Conservation (phyloP, 2,329 filamentous ascomycete species). For the Ambrosiella beaveri region DNA sequence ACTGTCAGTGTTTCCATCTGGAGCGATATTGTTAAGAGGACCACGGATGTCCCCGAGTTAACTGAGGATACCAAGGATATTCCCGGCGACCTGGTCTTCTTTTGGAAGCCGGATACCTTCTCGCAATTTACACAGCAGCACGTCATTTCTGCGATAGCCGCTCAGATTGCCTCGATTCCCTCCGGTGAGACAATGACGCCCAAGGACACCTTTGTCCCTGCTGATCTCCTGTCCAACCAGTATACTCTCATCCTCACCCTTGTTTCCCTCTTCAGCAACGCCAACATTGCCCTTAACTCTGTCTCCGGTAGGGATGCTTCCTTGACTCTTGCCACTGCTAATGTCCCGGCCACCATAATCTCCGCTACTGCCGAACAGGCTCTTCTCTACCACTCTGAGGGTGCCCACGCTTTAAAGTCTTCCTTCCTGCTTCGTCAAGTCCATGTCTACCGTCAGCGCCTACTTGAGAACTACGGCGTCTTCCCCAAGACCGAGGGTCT, state of each 20-base stretch:
- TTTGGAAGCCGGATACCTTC: slow-evolving; percentile 56
- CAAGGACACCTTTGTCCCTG: slow-evolving; percentile 69
- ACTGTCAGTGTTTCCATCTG: slow-evolving; percentile 75
- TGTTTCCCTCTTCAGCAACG: slow-evolving; percentile 66
- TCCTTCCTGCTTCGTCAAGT: slow-evolving; percentile 53
- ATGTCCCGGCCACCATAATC: slow-evolving; percentile 65
- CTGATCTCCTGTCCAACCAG: slow-evolving; percentile 61
- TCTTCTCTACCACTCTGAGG: slow-evolving; percentile 8
- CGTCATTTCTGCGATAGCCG: slow-evolving; percentile 70
- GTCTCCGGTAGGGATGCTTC: slow-evolving; percentile 60
- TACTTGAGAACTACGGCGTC: slow-evolving; percentile 50
- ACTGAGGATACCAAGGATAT: slow-evolving; percentile 40
- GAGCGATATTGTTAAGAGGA: slow-evolving; percentile 72
- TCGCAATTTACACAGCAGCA: slow-evolving; percentile 70
- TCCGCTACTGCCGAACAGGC: slow-evolving; percentile 49
- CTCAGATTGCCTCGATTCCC: slow-evolving; percentile 60
- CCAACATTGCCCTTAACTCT: slow-evolving; percentile 75
- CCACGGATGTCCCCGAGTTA: slow-evolving; percentile 44
- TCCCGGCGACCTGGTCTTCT: slow-evolving; percentile 42
- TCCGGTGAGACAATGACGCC: slow-evolving; percentile 53
- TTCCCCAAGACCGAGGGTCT: slow-evolving; percentile 44
- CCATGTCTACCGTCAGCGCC: slow-evolving; percentile 54
- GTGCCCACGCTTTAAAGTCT: background rate
- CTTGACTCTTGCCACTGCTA: slow-evolving; percentile 53
- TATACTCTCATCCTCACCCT: slow-evolving; percentile 69